Base-by-base conservation (phyloP, 805 yeast species). In the Metschnikowia henanensis region DNA sequence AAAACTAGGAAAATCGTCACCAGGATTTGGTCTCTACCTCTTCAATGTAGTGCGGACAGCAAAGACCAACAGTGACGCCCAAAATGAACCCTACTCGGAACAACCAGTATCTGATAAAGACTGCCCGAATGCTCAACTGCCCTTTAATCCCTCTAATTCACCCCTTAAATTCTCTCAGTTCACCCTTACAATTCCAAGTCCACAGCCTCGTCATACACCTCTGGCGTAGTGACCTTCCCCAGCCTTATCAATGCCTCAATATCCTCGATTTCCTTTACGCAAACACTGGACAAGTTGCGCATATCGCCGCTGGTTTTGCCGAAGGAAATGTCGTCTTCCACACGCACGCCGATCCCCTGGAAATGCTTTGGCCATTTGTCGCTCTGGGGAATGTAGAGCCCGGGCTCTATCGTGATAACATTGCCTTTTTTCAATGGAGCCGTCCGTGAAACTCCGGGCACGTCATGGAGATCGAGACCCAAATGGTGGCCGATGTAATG, bases 401-500 rank as follows among this genome's bases (percentile, higher is more conserved):
- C 99, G 0, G 99, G 99, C 62, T 95, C 99, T 19, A 95, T 81
- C 2, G 99, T 94, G 37, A 94, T 73, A 4, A 92, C 97, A 60
- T 89, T 95, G 18, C 91, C 91, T 17, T 72, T 69, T 35, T 65
- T 65, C 36, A 94, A 61, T 25, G 68, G 67, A 18, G 74, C 72
- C 43, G 68, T 70, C 50, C 89, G 73, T 3, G 92, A 76, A 30
- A 73, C 74, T 2, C 73, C 63, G 4, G 95, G 95, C 29, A 81
- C 73, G 59, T 88, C 96, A 64, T 88, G 96, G 20, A 91, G 86
- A 57, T 91, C 99, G 28, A 94, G 68, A 0, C 99, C 99, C 30
- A 94, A 70, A 58, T 94, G 90, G 63, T 94, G 99, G 5, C 99
- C 99, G 53, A 94, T 83, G 60, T 87, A 90, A 63, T 94, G 99